Base-by-base conservation (phyloP, 176 grass and related monocot species). In the Carex cristatella region DNA sequence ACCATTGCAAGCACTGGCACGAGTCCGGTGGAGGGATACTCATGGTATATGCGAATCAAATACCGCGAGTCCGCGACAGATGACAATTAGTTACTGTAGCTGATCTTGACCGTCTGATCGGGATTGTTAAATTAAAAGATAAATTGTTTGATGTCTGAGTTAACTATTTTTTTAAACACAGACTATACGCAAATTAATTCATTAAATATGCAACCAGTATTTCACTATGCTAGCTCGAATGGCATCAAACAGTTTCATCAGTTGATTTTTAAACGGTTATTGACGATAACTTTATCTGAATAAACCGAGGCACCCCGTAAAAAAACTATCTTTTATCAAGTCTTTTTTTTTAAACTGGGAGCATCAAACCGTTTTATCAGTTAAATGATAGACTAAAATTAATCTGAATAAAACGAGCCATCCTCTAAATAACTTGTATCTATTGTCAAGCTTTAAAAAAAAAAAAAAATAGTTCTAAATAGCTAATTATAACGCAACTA, bases 1-100 rank as follows among this genome's bases (percentile, higher is more conserved):
- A 88, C 90, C 54, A 83, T 13, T 86, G 84, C 27, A 85, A 77
- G 55, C 38, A 42, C 48, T 10, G 54, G 77, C 42, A 11, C 48
- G 60, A 35, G n/a, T 75, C 23, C 42, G 27, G 46, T 19, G 49
- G 30, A 27, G 12, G 42, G n/a, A 18, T 4, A 40, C 11, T 58
- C 23, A 23, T 65, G 58, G 32, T 53, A 32, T 86, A 42, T 38
- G 8, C 35, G 23, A 57, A 79, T 31, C 23, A 35, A 35, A 54
- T 58, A 33, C 51, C 37, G 30, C 23, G 32, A 54, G 33, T 16
- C 51, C 37, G 30, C 23, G 32, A 62, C 59, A 16, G 53, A 60
- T 10, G 54, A 53, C 7, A 30, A 79, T 57, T 30, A 32, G 32
- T 12, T 28, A 65, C 10, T 30, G 19, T 28, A 28, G 61, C 19